Conservation (phyloP, 169 alveolate species). For the Eimeria maxima region DNA sequence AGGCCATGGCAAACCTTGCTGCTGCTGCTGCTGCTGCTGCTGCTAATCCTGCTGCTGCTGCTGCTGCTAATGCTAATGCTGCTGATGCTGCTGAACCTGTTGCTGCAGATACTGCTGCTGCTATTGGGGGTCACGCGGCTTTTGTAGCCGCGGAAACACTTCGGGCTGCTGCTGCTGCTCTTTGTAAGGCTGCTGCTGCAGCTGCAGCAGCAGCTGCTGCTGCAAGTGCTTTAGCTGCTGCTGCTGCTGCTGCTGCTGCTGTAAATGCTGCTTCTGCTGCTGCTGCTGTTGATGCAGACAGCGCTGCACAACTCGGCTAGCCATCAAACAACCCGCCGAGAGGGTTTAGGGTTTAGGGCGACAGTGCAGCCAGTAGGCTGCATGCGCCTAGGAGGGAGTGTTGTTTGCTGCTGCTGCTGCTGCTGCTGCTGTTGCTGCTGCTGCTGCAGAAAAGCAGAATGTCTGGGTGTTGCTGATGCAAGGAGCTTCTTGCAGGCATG, state of each 20-base stretch:
- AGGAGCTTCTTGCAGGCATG: not conserved
- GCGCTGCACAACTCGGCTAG: not conserved
- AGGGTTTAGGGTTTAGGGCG: not conserved
- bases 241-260: not conserved
- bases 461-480: constrained; percentile 24
- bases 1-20: constrained; percentile 15
- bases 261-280: not conserved
- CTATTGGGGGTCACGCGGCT: no score
- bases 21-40: constrained; percentile 30
- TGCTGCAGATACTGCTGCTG: not conserved
- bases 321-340: not conserved
- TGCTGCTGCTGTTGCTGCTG: constrained; percentile 4
- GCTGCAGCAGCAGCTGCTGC: not conserved
- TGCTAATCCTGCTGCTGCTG: constrained; percentile 27
- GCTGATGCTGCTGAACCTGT: not conserved
- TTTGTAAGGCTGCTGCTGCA: not conserved
- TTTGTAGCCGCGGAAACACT: no score
- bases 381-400: not conserved
- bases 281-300: not conserved
- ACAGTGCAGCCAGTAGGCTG: not conserved
- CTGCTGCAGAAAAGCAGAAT: not conserved
- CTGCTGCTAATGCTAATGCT: not conserved
- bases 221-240: not conserved
- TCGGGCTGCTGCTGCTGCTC: not conserved
- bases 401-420: no score